Evolutionary conservation across 2,329 filamentous ascomycete species (phyloP), one percentile per base, ranked within the genome.

Genomic region (Penicillium sp.): DNA sequence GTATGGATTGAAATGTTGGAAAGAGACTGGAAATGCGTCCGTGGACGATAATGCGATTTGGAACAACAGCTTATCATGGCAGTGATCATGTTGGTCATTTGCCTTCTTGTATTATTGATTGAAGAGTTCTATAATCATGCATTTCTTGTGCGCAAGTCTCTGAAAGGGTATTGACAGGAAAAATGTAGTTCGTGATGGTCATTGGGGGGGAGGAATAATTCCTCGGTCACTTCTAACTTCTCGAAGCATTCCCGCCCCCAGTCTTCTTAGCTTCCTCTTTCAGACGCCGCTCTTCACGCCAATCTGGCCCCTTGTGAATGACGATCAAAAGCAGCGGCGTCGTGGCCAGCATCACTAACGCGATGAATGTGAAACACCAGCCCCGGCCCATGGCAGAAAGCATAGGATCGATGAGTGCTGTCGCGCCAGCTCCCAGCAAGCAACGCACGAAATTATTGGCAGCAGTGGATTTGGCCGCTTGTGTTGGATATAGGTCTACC

Each of bases 371-470:
- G 55, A 74, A 75, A 42, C 71, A 73, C 69, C 69, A 71, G 6
- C 69, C 69, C 35, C 63, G 62, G 10, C 69, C 69, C 69, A 71
- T 71, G 7, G 64, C 59, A 13, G 59, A 49, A 19, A 73, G 65
- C 76, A 80, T 78, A 0, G 76, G 77, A 42, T 75, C 69, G n/a
- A 80, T 72, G 3, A 76, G 69, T 4, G 77, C 77, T 7, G 72
- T 77, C 0, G 75, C 73, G 3, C 73, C 78, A 4, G 78, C 78
- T 1, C 78, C 78, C 7, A 80, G 64, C 50, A 78, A 62, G 57
- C 78, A 80, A 2, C 78, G 69, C 2, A 72, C 71, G 4, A 80
- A 62, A 56, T 81, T 80, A 51, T 75, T 78, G 7, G 77, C 74
- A 5, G 78, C 78, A 4, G 77, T 78, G 0, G 76, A 76, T 1